Evolutionary conservation across 768 basidiomycete genomes (phyloP), one percentile per base, ranked within the genome.

Genomic region (Macrocybe gigantea): DNA sequence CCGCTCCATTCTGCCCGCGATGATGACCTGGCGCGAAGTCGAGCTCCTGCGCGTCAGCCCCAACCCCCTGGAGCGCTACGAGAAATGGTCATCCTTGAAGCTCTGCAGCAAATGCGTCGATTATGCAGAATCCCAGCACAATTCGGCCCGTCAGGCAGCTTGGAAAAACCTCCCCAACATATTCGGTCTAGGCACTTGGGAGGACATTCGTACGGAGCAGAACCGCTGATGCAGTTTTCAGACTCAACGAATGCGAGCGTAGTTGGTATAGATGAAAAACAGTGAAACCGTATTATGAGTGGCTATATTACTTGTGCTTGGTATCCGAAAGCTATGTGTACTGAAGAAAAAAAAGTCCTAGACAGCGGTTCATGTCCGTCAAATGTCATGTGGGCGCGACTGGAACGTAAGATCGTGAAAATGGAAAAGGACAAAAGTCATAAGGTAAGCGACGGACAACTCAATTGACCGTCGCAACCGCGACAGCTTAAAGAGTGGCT

Each of bases 181-280:
- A 10, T 73, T 73, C 48, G 60, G 63, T 31, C 56, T 73, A 7
- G 66, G 64, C 39, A 66, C 60, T 14, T 73, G 71, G 71, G 64
- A 66, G 7, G 64, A 66, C 31, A 65, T 72, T 7, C 60, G 53
- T 39, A 60, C 57, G 45, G 64, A 69, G 36, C 66, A 69, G 50
- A 58, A 49, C 41, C 60, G 60, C 47, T 67, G 48, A 60, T 10
- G 32, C 5, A n/a, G n/a, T 11, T 12, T 22, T 22, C 22, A 22
- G 22, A n/a, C n/a, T 34, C 36, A 38, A 22, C 4, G 22, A 22
- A 22, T 22, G 22, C 22, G 22, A 22, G 22, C 22, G 4, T 22
- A 22, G 22, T 22, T 22, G 22, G 22, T 22, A 22, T 22, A 22
- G 22, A 22, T 22, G 22, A 22, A n/a, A n/a, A n/a, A n/a, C n/a